phyloP scores from a whole-genome alignment of 305 asterid genomes.

The Euphrasia arctica region DNA sequence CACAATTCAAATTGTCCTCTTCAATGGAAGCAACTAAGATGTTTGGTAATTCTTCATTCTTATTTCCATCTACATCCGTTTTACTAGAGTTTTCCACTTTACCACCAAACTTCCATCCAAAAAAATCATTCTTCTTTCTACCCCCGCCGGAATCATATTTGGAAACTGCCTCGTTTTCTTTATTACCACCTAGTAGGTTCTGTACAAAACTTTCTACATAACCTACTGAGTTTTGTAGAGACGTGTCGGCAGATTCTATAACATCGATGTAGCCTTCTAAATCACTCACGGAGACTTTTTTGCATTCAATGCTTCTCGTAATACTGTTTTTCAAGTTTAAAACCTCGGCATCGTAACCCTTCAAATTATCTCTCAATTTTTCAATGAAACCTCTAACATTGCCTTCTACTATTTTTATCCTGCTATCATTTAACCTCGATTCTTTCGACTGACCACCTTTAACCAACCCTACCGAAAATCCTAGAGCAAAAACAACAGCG shows the following conservation, averaged over 20 bases:
- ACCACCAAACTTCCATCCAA: constrained; percentile 39
- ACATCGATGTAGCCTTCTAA: constrained; percentile 44
- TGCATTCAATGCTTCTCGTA: constrained; percentile 38
- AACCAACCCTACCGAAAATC: constrained; percentile 67
- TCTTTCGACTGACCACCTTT: constrained; percentile 59
- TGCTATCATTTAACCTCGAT: constrained; percentile 32
- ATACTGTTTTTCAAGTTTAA: constrained; percentile 47
- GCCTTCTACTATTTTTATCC: constrained; percentile 39
- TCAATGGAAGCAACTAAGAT: constrained; percentile 39
- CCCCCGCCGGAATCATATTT: constrained; percentile 39
- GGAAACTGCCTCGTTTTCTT: constrained; percentile 37
- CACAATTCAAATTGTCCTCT: constrained; percentile 32
- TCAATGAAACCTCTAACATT: constrained; percentile 35
- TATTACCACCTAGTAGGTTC: constrained; percentile 32
- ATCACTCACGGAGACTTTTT: constrained; percentile 51
- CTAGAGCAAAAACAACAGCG: constrained; percentile 70
- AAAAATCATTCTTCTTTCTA: constrained; percentile 47
- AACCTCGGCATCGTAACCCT: constrained; percentile 37
- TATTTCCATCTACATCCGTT: constrained; percentile 35
- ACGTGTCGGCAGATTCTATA: constrained; percentile 41
- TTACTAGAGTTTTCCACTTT: constrained; percentile 34
- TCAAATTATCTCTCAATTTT: constrained; percentile 38
- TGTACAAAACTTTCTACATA: constrained; percentile 44
- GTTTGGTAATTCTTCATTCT: constrained; percentile 35
- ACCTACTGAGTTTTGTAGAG: constrained; percentile 34